phyloP scores from a whole-genome alignment of 495 filamentous ascomycete species.

The Aspergillus taichungensis region DNA sequence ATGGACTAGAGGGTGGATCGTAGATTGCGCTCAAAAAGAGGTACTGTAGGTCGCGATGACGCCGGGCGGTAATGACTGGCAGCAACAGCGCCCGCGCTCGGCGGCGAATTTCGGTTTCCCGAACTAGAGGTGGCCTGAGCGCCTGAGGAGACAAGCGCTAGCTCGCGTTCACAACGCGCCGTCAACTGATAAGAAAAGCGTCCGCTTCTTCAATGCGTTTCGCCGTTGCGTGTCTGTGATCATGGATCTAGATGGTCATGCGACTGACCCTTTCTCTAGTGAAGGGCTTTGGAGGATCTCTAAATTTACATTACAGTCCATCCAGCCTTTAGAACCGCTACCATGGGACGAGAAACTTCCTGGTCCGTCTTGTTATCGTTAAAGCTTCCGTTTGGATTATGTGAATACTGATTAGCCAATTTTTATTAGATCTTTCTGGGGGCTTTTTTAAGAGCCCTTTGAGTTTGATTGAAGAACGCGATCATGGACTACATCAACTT shows the following conservation, averaged over 20 bases:
- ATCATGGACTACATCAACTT: slow-evolving; percentile 22
- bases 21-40: too few species aligned
- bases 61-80: neutral
- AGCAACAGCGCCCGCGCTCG: neutral
- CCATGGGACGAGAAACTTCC: slow-evolving; percentile 28
- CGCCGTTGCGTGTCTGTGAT: slow-evolving; percentile 5
- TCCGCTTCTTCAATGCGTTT: neutral
- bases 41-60: neutral
- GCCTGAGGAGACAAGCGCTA: slow-evolving; percentile 6
- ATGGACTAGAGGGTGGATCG: too few species aligned
- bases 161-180: slow-evolving; percentile 18
- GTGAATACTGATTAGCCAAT: neutral
- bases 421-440: slow-evolving; percentile 18
- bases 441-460: slow-evolving; percentile 18
- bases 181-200: slow-evolving; percentile 9
- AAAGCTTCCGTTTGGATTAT: neutral
- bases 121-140: slow-evolving; percentile 28
- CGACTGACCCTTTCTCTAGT: slow-evolving; percentile 59
- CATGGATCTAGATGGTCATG: slow-evolving; percentile 41
- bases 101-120: slow-evolving; percentile 10
- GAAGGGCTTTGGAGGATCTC: slow-evolving; percentile 56
- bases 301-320: slow-evolving; percentile 31
- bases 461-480: slow-evolving; percentile 13
- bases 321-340: slow-evolving; percentile 31
- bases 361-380: slow-evolving; percentile 17